These are phyloP conservation scores for Lactifluus hygrophoroides DNA, from an alignment of 768 basidiomycete genomes.

Conservation along the genomic window DNA sequence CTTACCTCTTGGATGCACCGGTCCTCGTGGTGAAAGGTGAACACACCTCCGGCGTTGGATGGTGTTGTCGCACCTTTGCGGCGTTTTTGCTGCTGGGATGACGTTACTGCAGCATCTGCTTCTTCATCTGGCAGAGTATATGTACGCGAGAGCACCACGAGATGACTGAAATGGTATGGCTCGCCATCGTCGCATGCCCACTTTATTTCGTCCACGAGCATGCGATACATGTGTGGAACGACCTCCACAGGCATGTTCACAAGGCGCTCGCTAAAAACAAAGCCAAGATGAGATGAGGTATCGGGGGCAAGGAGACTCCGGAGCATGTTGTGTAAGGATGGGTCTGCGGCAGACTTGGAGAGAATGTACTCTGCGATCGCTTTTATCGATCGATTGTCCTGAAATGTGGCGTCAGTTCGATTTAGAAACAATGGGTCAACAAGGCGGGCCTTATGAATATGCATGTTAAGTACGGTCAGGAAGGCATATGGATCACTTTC, in stretches of 20 bases:
- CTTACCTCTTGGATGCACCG: constrained; percentile 58
- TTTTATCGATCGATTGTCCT: constrained; percentile 68
- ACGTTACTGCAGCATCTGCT: constrained; percentile 29
- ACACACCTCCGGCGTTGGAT: constrained; percentile 43
- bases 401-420: background rate
- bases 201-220: constrained; percentile 78
- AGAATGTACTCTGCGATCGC: constrained; percentile 65
- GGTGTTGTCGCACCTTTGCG: constrained; percentile 27
- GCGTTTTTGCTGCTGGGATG: constrained; percentile 33
- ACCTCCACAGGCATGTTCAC: constrained; percentile 96
- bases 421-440: background rate
- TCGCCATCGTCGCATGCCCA: constrained; percentile 60
- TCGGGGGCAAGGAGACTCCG: constrained; percentile 38
- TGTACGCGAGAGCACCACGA: constrained; percentile 67
- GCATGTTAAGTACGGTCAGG: constrained; percentile 76
- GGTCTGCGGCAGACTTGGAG: constrained; percentile 43
- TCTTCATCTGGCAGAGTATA: constrained; percentile 70
- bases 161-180: constrained; percentile 65
- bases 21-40: constrained; percentile 84
- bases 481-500: constrained; percentile 90
- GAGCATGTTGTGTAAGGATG: constrained; percentile 45
- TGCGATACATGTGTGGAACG: constrained; percentile 84
- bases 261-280: constrained; percentile 81
- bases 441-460: constrained; percentile 46
- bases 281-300: constrained; percentile 54